Conservation (phyloP, 805 yeast genomes). For the Teunomyces atbi region DNA sequence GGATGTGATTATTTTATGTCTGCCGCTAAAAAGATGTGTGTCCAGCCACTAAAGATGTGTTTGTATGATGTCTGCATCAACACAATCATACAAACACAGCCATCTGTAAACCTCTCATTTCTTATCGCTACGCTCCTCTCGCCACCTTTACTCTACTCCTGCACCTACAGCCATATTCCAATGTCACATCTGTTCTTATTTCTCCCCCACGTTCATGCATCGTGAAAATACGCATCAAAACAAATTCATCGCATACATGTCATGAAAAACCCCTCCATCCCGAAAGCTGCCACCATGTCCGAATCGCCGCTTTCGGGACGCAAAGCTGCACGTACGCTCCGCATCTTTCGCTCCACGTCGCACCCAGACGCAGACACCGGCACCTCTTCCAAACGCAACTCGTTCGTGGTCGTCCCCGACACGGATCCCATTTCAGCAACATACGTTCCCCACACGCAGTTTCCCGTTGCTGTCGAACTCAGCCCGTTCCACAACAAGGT, state of each 20-base stretch:
- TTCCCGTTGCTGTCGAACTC: slow-evolving; percentile 80
- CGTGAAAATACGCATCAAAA: slow-evolving; percentile 1
- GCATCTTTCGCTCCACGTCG: slow-evolving; percentile 45
- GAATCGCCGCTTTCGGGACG: slow-evolving; percentile 42
- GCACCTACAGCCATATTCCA: too few relatives aligned
- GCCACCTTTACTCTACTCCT: too few relatives aligned
- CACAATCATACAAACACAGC: neutral
- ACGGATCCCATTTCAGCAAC: slow-evolving; percentile 48
- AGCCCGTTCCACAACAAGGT: slow-evolving; percentile 91
- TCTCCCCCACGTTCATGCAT: slow-evolving; percentile 1
- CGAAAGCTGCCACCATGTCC: slow-evolving; percentile 4
- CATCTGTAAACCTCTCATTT: neutral
- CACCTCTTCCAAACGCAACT: neutral
- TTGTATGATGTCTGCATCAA: neutral
- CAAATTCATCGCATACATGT: neutral
- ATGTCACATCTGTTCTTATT: too few relatives aligned
- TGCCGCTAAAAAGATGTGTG: too few relatives aligned
- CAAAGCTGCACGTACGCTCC: slow-evolving; percentile 56
- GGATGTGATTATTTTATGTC: too few relatives aligned
- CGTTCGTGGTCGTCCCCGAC: slow-evolving; percentile 1
- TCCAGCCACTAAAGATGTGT: too few relatives aligned
- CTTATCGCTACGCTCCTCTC: neutral
- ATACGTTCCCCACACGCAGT: slow-evolving; percentile 67
- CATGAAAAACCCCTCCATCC: neutral
- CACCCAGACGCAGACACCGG: slow-evolving; percentile 10